Conservation (phyloP, 768 basidiomycete genomes). For the Ephemerocybe angulata region DNA sequence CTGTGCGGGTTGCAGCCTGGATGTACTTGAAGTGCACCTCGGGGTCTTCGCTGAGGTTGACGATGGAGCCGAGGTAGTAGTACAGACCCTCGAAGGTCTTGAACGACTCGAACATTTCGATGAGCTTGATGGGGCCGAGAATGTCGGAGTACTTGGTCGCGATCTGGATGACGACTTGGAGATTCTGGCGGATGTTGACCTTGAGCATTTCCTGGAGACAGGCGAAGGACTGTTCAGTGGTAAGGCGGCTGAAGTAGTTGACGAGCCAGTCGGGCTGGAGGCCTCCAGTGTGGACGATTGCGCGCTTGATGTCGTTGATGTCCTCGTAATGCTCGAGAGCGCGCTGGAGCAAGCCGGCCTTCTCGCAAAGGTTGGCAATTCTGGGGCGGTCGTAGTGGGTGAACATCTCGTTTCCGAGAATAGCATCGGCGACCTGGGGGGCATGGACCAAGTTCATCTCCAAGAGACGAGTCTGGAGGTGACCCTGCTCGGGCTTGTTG, state of each 20-base stretch:
- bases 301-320: conserved; percentile 97
- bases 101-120: conserved; percentile 97
- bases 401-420: conserved; percentile 99
- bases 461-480: conserved; percentile 90
- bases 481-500: conserved; percentile 95
- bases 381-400: conserved; percentile 93
- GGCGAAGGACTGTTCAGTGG: conserved; percentile 94
- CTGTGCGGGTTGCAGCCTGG: conserved; percentile 95
- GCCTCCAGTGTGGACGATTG: conserved; percentile 85
- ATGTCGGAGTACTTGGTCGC: conserved; percentile 99
- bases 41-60: conserved; percentile 92
- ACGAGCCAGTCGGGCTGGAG: conserved; percentile 94
- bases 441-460: conserved; percentile 98
- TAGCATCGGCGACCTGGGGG: conserved; percentile 98
- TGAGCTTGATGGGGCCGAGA: conserved; percentile 93
- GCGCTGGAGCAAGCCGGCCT: conserved; percentile 91
- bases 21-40: conserved; percentile 99
- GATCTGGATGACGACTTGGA: conserved; percentile 94
- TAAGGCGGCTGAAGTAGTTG: conserved; percentile 93
- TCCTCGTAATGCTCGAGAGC: conserved; percentile 99
- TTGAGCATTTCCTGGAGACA: conserved; percentile 97
- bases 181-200: conserved; percentile 95
- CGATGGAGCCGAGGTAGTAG: conserved; percentile 97
- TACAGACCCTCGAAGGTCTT: conserved; percentile 98
- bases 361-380: conserved; percentile 97